These are phyloP conservation scores for Picea glauca DNA, from an alignment of 75 land plant species.

Conservation along the genomic window DNA sequence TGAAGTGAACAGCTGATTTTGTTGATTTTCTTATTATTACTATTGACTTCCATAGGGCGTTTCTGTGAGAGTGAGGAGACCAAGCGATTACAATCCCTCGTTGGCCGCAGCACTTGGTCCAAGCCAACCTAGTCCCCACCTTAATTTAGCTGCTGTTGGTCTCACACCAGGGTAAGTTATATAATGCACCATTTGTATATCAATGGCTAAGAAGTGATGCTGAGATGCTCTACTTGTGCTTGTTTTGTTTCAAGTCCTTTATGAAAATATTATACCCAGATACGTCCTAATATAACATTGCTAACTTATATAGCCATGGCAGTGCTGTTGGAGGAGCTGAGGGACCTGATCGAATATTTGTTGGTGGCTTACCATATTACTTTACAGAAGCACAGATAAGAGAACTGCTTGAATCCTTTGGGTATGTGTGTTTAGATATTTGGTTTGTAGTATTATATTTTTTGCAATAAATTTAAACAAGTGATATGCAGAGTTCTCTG, in stretches of 20 bases:
- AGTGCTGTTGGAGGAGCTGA: slow-evolving; percentile 35
- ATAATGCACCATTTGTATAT: too few species aligned
- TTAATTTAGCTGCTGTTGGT: slow-evolving; percentile 91
- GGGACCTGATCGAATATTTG: slow-evolving; percentile 93
- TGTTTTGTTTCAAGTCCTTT: too few species aligned
- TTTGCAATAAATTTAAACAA: too few species aligned
- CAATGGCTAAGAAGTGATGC: too few species aligned
- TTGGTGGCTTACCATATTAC: slow-evolving; percentile 82
- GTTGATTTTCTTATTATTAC: too few species aligned
- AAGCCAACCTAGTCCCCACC: slow-evolving; percentile 82
- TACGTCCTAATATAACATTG: too few species aligned
- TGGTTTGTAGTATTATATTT: too few species aligned
- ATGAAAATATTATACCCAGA: too few species aligned
- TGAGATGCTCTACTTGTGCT: too few species aligned
- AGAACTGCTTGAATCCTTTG: slow-evolving; percentile 64
- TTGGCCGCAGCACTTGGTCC: slow-evolving; percentile 95
- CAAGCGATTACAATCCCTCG: slow-evolving; percentile 97
- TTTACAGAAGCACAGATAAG: slow-evolving; percentile 57
- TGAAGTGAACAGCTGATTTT: too few species aligned
- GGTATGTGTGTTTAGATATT: slow-evolving; percentile 9
- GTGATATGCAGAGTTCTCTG: too few species aligned
- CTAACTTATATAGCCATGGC: slow-evolving; percentile 35
- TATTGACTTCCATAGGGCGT: slow-evolving; percentile 34
- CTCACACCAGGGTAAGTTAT: slow-evolving; percentile 25
- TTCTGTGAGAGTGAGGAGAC: slow-evolving; percentile 86